A percentile compares a stretch with the other conserved stretches of the same genome.
These are phyloP conservation scores for Scytalidium sp. DNA, from an alignment of 2,329 filamentous ascomycete genomes.

Conservation along the genomic window DNA sequence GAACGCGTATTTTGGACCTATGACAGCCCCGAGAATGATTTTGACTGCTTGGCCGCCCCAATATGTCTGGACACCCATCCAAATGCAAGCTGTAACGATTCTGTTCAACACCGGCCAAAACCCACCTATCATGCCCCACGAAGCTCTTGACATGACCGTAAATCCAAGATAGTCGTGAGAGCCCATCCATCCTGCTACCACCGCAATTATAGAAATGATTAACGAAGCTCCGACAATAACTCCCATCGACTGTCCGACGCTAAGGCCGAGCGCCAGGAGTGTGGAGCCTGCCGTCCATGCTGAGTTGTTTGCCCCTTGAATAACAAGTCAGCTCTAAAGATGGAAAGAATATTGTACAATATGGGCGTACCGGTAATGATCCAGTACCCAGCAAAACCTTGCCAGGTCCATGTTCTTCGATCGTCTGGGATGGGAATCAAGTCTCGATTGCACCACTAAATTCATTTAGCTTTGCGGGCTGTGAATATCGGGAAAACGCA, in stretches of 20 bases:
- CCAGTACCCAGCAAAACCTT: slow-evolving; percentile 28
- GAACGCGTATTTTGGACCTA: slow-evolving; percentile 22
- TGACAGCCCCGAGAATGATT: slow-evolving; percentile 26
- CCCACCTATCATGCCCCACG: slow-evolving; percentile 28
- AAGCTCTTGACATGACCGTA: slow-evolving; percentile 28
- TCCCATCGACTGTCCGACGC: slow-evolving; percentile 28
- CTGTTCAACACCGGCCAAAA: slow-evolving; percentile 30
- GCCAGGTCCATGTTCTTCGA: slow-evolving; percentile 26
- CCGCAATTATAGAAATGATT: slow-evolving; percentile 29
- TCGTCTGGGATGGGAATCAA: slow-evolving; percentile 19
- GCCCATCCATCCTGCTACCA: slow-evolving; percentile 32
- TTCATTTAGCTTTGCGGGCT: slow-evolving; percentile 1
- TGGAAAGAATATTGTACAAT: slow-evolving; percentile 4
- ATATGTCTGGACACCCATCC: slow-evolving; percentile 28
- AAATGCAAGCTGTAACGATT: slow-evolving; percentile 28
- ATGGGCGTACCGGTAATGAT: slow-evolving; percentile 28
- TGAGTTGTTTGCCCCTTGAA: slow-evolving; percentile 21
- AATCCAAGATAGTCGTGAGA: slow-evolving; percentile 31
- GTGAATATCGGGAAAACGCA: neutral
- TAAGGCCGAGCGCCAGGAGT: slow-evolving; percentile 25
- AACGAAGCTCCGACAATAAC: slow-evolving; percentile 29
- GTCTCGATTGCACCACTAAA: slow-evolving; percentile 20
- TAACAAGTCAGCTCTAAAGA: neutral
- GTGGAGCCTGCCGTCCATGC: slow-evolving; percentile 27
- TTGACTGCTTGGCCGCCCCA: slow-evolving; percentile 30